These are phyloP conservation scores for Populus hybrid DNA, from an alignment of 441 rosid genomes.

Conservation along the genomic window DNA sequence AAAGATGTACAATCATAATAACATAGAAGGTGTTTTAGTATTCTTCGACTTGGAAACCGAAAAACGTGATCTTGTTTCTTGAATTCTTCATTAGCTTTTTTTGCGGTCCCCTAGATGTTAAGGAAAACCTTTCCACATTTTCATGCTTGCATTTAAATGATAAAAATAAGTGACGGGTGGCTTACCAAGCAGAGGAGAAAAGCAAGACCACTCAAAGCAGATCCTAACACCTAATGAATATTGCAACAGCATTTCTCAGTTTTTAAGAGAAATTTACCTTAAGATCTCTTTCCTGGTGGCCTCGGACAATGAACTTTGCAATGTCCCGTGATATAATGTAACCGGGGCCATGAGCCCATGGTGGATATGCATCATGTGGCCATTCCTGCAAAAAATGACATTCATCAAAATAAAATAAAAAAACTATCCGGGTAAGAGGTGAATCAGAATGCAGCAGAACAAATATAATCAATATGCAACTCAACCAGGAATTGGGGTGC, in stretches of 20 bases:
- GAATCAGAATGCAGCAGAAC: constrained; percentile 3
- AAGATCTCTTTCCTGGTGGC: constrained; percentile 66
- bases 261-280: constrained; percentile 38
- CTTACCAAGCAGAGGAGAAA: not conserved
- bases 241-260: not conserved
- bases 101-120: not conserved
- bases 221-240: not conserved
- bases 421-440: not conserved
- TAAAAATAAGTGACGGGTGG: not conserved
- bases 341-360: constrained; percentile 98
- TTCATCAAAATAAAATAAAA: constrained; percentile 1
- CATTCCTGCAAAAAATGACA: constrained; percentile 55
- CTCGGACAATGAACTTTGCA: constrained; percentile 71
- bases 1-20: no score
- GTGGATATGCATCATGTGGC: constrained; percentile 68
- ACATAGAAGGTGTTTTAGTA: not conserved
- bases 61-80: not conserved
- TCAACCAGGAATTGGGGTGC: not conserved
- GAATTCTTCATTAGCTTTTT: not conserved
- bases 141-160: not conserved
- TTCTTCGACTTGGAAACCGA: not conserved
- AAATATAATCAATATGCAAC: constrained; percentile 11
- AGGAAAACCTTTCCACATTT: not conserved
- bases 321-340: constrained; percentile 72
- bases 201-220: not conserved